phyloP scores from a whole-genome alignment of 2,329 filamentous ascomycete species.

The Aspergillus sp. region DNA sequence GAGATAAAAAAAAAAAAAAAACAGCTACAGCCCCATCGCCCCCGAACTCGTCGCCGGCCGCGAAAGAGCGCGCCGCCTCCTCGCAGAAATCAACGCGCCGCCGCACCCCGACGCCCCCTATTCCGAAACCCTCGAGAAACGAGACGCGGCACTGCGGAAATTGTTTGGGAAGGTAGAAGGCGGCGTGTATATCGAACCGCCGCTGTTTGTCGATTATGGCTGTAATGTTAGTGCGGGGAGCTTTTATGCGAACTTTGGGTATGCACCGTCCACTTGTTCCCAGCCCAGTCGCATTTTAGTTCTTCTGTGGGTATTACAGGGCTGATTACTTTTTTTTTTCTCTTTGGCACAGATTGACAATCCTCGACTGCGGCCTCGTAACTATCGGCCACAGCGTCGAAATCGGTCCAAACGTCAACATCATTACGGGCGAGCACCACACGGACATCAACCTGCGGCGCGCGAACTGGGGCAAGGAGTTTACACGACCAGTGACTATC shows the following conservation, averaged over 20 bases:
- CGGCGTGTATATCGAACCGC: slow-evolving; percentile 24
- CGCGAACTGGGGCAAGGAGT: slow-evolving; percentile 47
- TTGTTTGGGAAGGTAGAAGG: slow-evolving; percentile 20
- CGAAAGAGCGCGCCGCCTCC: slow-evolving; percentile 14
- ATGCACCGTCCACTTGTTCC: not conserved
- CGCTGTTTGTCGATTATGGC: slow-evolving; percentile 28
- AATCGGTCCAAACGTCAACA: slow-evolving; percentile 55
- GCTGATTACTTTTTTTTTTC: slow-evolving; percentile 28
- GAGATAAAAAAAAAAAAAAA: not conserved
- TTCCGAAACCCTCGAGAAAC: not conserved
- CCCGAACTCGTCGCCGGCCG: slow-evolving; percentile 19
- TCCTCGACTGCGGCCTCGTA: slow-evolving; percentile 56
- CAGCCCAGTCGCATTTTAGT: not conserved
- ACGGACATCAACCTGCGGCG: slow-evolving; percentile 50
- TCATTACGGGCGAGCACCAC: slow-evolving; percentile 57
- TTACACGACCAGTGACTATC: slow-evolving; percentile 52
- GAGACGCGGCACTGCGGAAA: slow-evolving; percentile 9
- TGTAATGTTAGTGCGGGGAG: slow-evolving; percentile 27
- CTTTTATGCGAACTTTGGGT: slow-evolving; percentile 29
- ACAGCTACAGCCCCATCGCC: slow-evolving; percentile 17
- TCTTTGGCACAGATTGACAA: slow-evolving; percentile 37
- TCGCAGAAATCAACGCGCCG: slow-evolving; percentile 20
- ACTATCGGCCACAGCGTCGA: slow-evolving; percentile 56
- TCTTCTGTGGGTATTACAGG: slow-evolving; percentile 32
- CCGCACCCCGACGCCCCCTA: not conserved